Evolutionary conservation across 805 yeast species (phyloP), one percentile per base, ranked within the genome.

Genomic region (Zygoascus bituminiphila): DNA sequence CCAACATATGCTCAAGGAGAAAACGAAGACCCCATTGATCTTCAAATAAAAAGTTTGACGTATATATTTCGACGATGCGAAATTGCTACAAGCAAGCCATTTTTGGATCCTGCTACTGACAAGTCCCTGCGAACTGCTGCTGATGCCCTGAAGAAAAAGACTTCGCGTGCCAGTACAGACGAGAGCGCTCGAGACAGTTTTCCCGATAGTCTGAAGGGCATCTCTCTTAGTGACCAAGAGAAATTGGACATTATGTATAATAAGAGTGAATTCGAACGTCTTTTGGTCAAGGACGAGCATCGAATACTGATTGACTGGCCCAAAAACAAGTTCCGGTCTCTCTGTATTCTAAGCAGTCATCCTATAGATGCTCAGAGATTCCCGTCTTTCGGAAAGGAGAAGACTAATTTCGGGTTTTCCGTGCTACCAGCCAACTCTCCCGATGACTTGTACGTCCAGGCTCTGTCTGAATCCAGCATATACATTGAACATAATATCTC

Each of bases 271-370:
- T 78, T 83, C 55, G 69, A 70, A 44, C 52, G 57, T 8, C 53
- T 64, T 6, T 51, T 82, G 39, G 53, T 64, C 12, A 45, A 42
- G 25, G 86, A 82, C 61, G 81, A 81, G 48, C 80, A 82, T 59
- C 68, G 88, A 22, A 78, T 83, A 10, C 66, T 81, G 48, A 72
- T 80, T 17, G 89, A 83, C 59, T 83, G 79, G 73, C 60, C 70
- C 42, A 81, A 81, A 58, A 83, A 83, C 67, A 76, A 77, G 62
- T 82, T 81, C 61, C 67, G 91, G 47, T 68, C 84, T 1, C 61
- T 76, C 57, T 74, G 84, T 54, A 70, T 83, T 3, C 62, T 83
- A 20, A 66, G 79, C 2, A 78, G 67, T 22, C 49, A 51, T 7
- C 86, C 88, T 2, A 66, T 58, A 22, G 68, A 70, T 47, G 58